Percentiles rank a stretch among this genome's conserved stretches.
phyloP scores from a whole-genome alignment of 345 rosid species.

The Hibiscus trionum region DNA sequence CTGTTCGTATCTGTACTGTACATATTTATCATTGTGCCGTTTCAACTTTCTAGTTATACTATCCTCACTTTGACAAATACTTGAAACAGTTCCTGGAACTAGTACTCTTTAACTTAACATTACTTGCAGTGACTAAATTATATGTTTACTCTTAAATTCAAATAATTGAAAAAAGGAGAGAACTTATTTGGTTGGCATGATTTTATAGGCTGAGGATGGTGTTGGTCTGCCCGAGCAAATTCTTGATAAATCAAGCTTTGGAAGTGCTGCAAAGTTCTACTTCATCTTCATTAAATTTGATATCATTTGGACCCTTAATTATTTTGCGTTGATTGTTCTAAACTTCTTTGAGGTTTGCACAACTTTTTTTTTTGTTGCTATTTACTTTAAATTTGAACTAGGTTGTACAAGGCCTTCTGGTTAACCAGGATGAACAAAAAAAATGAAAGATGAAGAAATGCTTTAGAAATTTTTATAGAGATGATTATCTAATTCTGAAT shows the following conservation, averaged over 20 bases:
- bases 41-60: background rate
- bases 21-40: background rate
- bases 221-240: slow-evolving; percentile 83
- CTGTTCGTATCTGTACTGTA: too few species aligned
- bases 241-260: slow-evolving; percentile 65
- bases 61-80: background rate
- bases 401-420: too few species aligned
- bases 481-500: slow-evolving; percentile 9
- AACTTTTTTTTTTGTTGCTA: too few species aligned
- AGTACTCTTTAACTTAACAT: background rate
- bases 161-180: background rate
- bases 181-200: slow-evolving; percentile 8
- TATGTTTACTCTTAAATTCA: background rate
- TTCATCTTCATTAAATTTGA: slow-evolving; percentile 55
- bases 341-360: slow-evolving; percentile 78
- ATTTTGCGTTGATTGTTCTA: slow-evolving; percentile 58
- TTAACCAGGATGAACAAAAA: too few species aligned
- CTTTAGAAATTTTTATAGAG: background rate
- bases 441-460: background rate
- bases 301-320: slow-evolving; percentile 79
- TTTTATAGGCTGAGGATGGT: slow-evolving; percentile 84
- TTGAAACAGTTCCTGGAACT: background rate
- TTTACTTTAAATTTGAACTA: too few species aligned
- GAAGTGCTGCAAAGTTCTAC: slow-evolving; percentile 51
- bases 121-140: background rate